Percentiles rank a stretch among this genome's conserved stretches.
Evolutionary conservation across 768 basidiomycete genomes (phyloP).

Genomic region (Albatrellus ellisii): DNA sequence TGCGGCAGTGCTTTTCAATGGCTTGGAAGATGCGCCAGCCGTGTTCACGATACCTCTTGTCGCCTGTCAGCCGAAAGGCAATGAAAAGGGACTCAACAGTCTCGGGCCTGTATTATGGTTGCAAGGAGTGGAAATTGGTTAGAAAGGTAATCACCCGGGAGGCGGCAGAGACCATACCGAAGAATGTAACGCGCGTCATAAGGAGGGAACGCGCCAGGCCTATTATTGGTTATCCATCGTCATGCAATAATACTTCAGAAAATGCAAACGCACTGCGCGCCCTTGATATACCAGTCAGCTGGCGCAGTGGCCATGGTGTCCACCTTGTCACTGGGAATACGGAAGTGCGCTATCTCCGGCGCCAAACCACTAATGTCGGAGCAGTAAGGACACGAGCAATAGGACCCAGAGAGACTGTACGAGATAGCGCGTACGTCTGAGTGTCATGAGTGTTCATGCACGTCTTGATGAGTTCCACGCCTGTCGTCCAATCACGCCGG

Average conservation of each 20-base stretch:
- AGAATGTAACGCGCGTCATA: slow-evolving; percentile 93
- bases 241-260: background rate
- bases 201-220: slow-evolving; percentile 21
- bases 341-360: slow-evolving; percentile 85
- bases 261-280: slow-evolving; percentile 37
- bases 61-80: slow-evolving; percentile 82
- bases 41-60: slow-evolving; percentile 63
- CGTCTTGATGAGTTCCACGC: slow-evolving; percentile 70
- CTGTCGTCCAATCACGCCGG: slow-evolving; percentile 70
- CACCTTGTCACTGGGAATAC: slow-evolving; percentile 44
- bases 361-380: slow-evolving; percentile 78
- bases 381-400: background rate
- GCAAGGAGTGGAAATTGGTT: background rate
- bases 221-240: slow-evolving; percentile 1
- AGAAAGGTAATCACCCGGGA: background rate
- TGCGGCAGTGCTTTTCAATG: slow-evolving; percentile 70
- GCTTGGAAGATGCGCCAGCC: slow-evolving; percentile 88
- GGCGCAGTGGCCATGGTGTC: slow-evolving; percentile 28
- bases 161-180: slow-evolving; percentile 29
- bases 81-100: slow-evolving; percentile 91
- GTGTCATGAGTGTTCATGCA: slow-evolving; percentile 84
- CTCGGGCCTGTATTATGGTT: slow-evolving; percentile 56
- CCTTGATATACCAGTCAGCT: slow-evolving; percentile 89
- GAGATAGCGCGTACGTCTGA: slow-evolving; percentile 69
- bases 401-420: slow-evolving; percentile 6